Conservation (phyloP, 2,329 filamentous ascomycete species). For the Apiospora hydei region DNA sequence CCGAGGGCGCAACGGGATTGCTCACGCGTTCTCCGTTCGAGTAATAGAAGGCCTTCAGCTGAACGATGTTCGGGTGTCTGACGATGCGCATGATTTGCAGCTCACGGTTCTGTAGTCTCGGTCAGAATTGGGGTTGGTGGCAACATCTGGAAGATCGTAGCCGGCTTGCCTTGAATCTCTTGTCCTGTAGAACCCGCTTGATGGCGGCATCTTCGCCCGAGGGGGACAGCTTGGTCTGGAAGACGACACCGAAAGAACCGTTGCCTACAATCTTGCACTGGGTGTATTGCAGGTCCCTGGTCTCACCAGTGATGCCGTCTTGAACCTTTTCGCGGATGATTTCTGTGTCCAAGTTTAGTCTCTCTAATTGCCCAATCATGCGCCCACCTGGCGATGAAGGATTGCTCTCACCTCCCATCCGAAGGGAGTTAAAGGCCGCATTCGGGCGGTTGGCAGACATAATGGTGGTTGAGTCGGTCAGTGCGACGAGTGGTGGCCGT, state of each 20-base stretch:
- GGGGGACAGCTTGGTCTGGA: constrained; percentile 98
- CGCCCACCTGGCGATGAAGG: constrained; percentile 17
- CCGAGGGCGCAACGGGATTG: constrained; percentile 2
- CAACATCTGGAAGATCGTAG: no score
- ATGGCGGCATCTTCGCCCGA: constrained; percentile 98
- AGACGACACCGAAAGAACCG: constrained; percentile 97
- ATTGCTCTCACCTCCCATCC: constrained; percentile 60
- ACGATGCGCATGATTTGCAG: constrained; percentile 99
- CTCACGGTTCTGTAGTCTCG: constrained; percentile 81
- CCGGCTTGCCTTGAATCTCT: constrained; percentile 89
- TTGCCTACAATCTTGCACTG: constrained; percentile 99
- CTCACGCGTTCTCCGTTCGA: constrained; percentile 96
- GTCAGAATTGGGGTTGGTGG: constrained; percentile 18
- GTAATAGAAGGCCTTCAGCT: constrained; percentile 99
- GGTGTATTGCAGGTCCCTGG: constrained; percentile 95
- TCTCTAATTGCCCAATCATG: constrained; percentile 16
- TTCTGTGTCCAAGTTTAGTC: constrained; percentile 56
- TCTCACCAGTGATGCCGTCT: constrained; percentile 96
- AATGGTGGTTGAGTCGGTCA: constrained; percentile 24
- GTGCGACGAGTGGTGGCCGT: constrained; percentile 14
- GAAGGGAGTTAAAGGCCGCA: constrained; percentile 83
- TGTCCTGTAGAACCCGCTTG: constrained; percentile 98
- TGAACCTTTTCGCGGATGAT: constrained; percentile 99
- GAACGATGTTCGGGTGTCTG: constrained; percentile 97
- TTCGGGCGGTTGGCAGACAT: constrained; percentile 62